These are phyloP conservation scores for Ananas comosus DNA, from an alignment of 176 grass and related monocot genomes.

Conservation along the genomic window DNA sequence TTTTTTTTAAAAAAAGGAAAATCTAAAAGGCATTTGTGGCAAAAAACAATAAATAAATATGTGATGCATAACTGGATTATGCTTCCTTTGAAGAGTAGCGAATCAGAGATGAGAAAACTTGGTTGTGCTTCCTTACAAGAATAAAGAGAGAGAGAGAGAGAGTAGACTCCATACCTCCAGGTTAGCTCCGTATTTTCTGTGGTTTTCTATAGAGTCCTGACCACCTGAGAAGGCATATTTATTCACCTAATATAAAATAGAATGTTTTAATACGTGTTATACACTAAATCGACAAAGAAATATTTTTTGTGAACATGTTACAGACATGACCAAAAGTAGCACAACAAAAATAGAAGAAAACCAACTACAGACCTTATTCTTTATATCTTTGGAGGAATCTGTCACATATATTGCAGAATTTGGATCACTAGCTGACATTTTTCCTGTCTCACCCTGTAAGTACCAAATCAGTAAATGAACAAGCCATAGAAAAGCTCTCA, in stretches of 20 bases:
- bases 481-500: neutral
- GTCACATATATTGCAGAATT: slow-evolving; percentile 99
- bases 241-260: slow-evolving; percentile 49
- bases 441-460: slow-evolving; percentile 74
- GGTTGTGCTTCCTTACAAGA: neutral
- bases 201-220: slow-evolving; percentile 74
- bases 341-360: neutral
- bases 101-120: neutral
- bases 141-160: neutral
- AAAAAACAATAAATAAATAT: neutral
- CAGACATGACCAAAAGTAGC: neutral
- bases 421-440: slow-evolving; percentile 96
- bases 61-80: too few relatives aligned
- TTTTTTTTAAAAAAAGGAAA: too few relatives aligned
- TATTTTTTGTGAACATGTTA: too few relatives aligned
- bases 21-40: neutral
- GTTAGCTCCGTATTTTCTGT: slow-evolving; percentile 89
- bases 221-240: slow-evolving; percentile 93
- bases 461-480: slow-evolving; percentile 17
- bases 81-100: neutral
- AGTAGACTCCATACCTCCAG: slow-evolving; percentile 35
- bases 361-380: slow-evolving; percentile 43
- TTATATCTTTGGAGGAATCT: slow-evolving; percentile 79
- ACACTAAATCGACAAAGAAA: too few relatives aligned
- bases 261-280: slow-evolving; percentile 3